Evolutionary conservation across 2,329 filamentous ascomycete genomes (phyloP).

Genomic region (Colletotrichum theobromicola): DNA sequence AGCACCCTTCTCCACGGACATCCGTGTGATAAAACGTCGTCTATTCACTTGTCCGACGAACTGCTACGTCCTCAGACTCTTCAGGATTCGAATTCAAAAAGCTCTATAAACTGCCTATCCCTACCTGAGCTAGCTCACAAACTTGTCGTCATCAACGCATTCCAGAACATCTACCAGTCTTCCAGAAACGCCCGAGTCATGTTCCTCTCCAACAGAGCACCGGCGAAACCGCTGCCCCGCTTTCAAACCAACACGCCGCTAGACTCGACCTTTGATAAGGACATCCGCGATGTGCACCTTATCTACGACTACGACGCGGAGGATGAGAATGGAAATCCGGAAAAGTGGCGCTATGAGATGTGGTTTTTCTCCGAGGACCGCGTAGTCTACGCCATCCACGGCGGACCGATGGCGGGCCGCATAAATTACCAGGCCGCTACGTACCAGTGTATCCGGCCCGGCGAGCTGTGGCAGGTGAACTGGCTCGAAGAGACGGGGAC

Average conservation of each 20-base stretch:
- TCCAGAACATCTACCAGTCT: not conserved
- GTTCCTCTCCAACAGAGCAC: constrained; percentile 17
- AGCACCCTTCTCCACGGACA: constrained; percentile 7
- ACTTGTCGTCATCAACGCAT: not conserved
- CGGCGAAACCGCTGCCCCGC: constrained; percentile 13
- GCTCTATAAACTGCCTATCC: not conserved
- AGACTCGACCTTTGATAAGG: constrained; percentile 46
- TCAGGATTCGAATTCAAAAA: not conserved
- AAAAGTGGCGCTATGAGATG: constrained; percentile 67
- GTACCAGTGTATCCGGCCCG: constrained; percentile 62
- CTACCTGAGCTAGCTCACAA: not conserved
- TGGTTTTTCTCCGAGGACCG: constrained; percentile 63
- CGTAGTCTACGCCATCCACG: constrained; percentile 64
- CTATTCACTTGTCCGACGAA: not conserved
- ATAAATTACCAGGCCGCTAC: constrained; percentile 58
- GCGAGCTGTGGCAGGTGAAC: constrained; percentile 64
- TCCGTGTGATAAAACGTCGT: constrained; percentile 1
- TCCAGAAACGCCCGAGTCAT: constrained; percentile 6
- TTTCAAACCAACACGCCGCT: constrained; percentile 22
- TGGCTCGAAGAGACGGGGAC: constrained; percentile 68
- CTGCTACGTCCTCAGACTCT: not conserved
- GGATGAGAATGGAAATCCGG: constrained; percentile 50
- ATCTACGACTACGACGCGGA: constrained; percentile 62
- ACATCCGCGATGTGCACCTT: constrained; percentile 58
- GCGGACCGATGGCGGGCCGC: constrained; percentile 62